Conservation (phyloP, 2,329 filamentous ascomycete species). For the Cadophora malorum region DNA sequence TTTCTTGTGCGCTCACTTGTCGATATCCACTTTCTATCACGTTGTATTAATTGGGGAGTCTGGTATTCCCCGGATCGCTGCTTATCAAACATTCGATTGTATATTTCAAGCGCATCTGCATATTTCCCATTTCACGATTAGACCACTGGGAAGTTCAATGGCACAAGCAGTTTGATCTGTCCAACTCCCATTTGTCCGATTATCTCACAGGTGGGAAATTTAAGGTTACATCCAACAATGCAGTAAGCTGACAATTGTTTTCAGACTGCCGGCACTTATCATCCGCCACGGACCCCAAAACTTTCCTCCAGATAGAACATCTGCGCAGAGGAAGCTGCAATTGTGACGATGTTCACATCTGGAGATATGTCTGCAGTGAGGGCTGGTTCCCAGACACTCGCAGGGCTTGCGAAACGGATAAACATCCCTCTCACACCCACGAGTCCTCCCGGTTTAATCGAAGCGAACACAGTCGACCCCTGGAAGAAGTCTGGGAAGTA, state of each 20-base stretch:
- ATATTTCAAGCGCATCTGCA: conserved; percentile 30
- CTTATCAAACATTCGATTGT: conserved; percentile 24
- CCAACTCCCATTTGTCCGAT: conserved; percentile 16
- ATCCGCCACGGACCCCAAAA: conserved; percentile 19
- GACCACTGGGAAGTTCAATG: conserved; percentile 25
- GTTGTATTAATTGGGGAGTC: conserved; percentile 45
- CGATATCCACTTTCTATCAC: conserved; percentile 42
- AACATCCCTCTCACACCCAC: conserved; percentile 64
- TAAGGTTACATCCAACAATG: conserved; percentile 13
- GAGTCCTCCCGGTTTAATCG: conserved; percentile 65
- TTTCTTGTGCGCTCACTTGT: conserved; percentile 27
- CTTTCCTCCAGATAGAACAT: conserved; percentile 12
- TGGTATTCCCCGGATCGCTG: conserved; percentile 46
- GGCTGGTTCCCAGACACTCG: conserved; percentile 40
- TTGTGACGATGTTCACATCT: conserved; percentile 28
- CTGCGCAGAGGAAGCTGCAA: conserved; percentile 3
- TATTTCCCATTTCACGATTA: conserved; percentile 25
- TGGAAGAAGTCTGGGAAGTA: conserved; percentile 87
- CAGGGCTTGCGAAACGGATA: conserved; percentile 54
- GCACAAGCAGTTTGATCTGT: conserved; percentile 22
- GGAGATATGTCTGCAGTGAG: conserved; percentile 31
- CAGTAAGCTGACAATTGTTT: conserved; percentile 27
- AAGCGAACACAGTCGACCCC: conserved; percentile 74
- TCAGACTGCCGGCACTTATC: conserved; percentile 25
- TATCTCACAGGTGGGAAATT: conserved; percentile 17